These are phyloP conservation scores for Nemania sp. DNA, from an alignment of 2,329 filamentous ascomycete genomes.

Conservation along the genomic window DNA sequence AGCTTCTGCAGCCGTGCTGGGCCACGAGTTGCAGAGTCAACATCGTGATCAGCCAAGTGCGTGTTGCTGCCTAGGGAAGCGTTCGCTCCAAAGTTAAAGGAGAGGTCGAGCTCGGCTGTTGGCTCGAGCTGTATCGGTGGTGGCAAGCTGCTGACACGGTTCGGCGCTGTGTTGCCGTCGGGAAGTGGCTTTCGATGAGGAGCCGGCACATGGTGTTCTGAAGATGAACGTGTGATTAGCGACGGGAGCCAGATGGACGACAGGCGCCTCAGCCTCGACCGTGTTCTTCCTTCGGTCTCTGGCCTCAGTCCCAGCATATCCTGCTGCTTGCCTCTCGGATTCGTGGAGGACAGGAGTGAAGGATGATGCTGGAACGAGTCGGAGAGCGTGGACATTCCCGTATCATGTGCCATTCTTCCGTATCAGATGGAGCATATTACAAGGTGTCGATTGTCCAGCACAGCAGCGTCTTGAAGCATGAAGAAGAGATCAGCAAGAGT, in stretches of 20 bases:
- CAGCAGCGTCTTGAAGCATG: neutral
- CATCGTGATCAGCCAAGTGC: constrained; percentile 16
- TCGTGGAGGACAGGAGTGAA: constrained; percentile 14
- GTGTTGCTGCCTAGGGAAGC: neutral
- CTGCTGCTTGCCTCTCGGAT: constrained; percentile 6
- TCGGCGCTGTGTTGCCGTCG: constrained; percentile 21
- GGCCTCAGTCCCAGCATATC: constrained; percentile 4
- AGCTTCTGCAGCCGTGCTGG: constrained; percentile 32
- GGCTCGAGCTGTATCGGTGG: constrained; percentile 18
- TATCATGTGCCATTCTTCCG: constrained; percentile 1
- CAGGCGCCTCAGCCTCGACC: constrained; percentile 35
- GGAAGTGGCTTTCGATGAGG: constrained; percentile 36
- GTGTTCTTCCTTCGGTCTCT: constrained; percentile 33
- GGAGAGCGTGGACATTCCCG: constrained; percentile 5
- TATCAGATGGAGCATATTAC: neutral
- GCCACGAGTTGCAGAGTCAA: constrained; percentile 3
- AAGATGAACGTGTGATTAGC: constrained; percentile 34
- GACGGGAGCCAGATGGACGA: constrained; percentile 39
- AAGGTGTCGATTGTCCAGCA: constrained; percentile 1
- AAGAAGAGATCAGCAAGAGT: constrained; percentile 9
- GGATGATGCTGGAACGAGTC: constrained; percentile 6
- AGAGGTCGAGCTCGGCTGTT: constrained; percentile 16
- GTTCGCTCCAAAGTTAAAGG: neutral
- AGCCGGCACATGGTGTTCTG: constrained; percentile 26
- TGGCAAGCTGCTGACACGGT: constrained; percentile 27